Evolutionary conservation across 495 filamentous ascomycete genomes (phyloP).

Genomic region (Penicillium psychrofluorescens): DNA sequence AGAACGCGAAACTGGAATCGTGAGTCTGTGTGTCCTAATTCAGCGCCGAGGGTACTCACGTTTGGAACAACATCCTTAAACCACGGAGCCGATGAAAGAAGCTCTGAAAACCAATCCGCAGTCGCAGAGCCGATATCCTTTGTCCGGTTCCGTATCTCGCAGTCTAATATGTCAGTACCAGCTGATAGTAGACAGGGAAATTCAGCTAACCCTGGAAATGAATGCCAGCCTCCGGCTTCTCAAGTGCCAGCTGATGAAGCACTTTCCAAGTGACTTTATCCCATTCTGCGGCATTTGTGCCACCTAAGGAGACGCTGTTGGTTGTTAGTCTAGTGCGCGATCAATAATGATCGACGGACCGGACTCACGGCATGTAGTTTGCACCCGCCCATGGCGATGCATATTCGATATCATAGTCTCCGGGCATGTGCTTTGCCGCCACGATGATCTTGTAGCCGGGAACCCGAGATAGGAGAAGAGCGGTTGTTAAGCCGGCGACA

Average conservation of each 20-base stretch:
- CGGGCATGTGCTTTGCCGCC: slow-evolving; percentile 65
- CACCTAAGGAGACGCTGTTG: slow-evolving; percentile 1
- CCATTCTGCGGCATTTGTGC: slow-evolving; percentile 27
- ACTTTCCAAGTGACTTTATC: slow-evolving; percentile 56
- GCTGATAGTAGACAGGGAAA: neutral
- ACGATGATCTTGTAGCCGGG: slow-evolving; percentile 1
- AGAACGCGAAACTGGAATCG: slow-evolving; percentile 21
- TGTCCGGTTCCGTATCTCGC: slow-evolving; percentile 40
- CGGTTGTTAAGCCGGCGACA: slow-evolving; percentile 76
- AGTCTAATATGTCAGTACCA: slow-evolving; percentile 41
- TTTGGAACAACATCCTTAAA: slow-evolving; percentile 62
- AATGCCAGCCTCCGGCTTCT: slow-evolving; percentile 73
- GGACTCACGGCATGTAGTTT: slow-evolving; percentile 65
- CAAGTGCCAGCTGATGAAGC: slow-evolving; percentile 47
- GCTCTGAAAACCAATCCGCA: slow-evolving; percentile 45
- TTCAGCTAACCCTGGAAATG: slow-evolving; percentile 60
- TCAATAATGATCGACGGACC: neutral
- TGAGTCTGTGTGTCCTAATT: no score
- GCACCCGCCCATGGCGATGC: slow-evolving; percentile 88
- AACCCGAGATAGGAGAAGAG: slow-evolving; percentile 55
- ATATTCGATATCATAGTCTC: slow-evolving; percentile 91
- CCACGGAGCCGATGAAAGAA: slow-evolving; percentile 64
- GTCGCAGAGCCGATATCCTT: slow-evolving; percentile 42
- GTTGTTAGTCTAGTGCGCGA: neutral
- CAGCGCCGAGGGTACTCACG: slow-evolving; percentile 20